These are phyloP conservation scores for Crithidia fasciculata DNA, from an alignment of 208 protist genomes.

Conservation along the genomic window DNA sequence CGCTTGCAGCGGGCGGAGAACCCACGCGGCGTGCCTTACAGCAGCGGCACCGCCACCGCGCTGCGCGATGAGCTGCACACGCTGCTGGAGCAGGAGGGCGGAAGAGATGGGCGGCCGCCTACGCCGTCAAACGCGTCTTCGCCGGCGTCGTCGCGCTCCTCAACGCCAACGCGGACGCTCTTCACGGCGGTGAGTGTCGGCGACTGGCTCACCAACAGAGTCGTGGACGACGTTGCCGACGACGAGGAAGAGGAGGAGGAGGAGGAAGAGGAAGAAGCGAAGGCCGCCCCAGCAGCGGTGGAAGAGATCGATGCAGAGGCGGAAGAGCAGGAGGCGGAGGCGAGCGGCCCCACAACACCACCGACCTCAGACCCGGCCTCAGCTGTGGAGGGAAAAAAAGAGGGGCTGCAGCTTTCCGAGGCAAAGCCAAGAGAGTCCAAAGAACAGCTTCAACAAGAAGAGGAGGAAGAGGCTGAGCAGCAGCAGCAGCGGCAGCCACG, in stretches of 20 bases:
- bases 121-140: slow-evolving; percentile 18
- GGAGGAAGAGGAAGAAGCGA: no score
- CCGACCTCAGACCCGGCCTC: no score
- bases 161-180: slow-evolving; percentile 16
- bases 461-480: neutral
- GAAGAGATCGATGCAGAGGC: no score
- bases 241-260: neutral
- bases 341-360: no score
- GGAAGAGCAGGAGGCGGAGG: no score
- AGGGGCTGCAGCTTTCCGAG: neutral
- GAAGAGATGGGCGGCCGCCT: neutral
- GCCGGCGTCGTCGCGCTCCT: slow-evolving; percentile 15
- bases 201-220: slow-evolving; percentile 2
- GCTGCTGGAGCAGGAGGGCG: slow-evolving; percentile 1
- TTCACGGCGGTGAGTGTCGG: slow-evolving; percentile 23
- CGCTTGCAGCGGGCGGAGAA: slow-evolving; percentile 40
- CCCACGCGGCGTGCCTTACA: slow-evolving; percentile 18
- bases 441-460: neutral
- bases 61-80: slow-evolving; percentile 4
- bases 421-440: neutral
- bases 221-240: neutral
- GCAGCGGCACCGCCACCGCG: neutral
- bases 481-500: slow-evolving; percentile 9
- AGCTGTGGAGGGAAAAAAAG: neutral
- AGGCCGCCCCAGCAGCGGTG: no score